phyloP scores from a whole-genome alignment of 208 protist genomes.

The Acanthamoeba healyi region DNA sequence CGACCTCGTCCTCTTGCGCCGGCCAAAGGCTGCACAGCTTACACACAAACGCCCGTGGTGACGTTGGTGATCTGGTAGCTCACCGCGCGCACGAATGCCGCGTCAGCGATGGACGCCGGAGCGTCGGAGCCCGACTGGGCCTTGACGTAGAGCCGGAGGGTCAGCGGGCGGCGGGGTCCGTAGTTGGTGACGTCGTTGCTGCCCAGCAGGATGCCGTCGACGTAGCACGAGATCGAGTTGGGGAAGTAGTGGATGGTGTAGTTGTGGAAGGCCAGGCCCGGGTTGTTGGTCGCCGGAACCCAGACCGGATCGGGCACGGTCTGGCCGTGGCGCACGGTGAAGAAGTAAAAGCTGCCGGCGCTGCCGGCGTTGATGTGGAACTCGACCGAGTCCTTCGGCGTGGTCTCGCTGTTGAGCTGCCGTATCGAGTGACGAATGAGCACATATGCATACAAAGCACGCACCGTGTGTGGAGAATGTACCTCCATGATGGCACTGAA shows the following conservation, averaged over 20 bases:
- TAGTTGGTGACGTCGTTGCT: background rate
- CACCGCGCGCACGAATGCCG: too few relatives aligned
- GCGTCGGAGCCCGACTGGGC: too few relatives aligned
- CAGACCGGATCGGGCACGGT: too few relatives aligned
- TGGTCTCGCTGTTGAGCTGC: conserved; percentile 8
- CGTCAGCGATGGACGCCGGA: too few relatives aligned
- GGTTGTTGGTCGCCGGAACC: background rate
- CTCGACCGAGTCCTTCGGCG: too few relatives aligned
- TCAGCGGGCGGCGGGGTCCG: background rate
- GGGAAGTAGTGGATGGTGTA: conserved; percentile 16
- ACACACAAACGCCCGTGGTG: too few relatives aligned
- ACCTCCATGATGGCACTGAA: background rate
- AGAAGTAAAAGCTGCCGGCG: too few relatives aligned
- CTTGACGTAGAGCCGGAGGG: background rate
- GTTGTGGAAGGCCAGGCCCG: background rate
- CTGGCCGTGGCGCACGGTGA: too few relatives aligned
- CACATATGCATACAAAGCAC: background rate
- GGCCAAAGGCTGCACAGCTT: too few relatives aligned
- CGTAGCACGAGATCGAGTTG: background rate
- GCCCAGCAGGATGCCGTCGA: background rate
- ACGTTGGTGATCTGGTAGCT: too few relatives aligned
- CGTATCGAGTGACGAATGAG: background rate
- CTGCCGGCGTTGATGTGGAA: background rate
- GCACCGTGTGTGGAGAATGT: too few relatives aligned
- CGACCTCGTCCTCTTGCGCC: too few relatives aligned